Base-by-base conservation (phyloP, 306 rosid species). In the Senna tora region DNA sequence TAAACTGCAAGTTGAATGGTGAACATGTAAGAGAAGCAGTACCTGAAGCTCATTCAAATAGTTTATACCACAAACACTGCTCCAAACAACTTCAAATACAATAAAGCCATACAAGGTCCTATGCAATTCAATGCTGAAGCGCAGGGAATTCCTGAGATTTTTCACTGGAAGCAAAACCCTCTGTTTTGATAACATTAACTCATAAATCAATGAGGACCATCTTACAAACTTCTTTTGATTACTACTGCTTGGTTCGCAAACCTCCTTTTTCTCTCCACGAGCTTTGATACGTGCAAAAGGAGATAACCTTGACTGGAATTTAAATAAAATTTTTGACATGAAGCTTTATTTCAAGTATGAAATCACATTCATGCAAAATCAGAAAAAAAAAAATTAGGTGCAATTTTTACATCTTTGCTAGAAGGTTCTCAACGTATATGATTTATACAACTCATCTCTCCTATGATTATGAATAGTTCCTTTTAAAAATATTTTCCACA, bases 41-140 rank as follows among this genome's bases (percentile, higher is more conserved):
- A 89, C 98, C 96, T 91, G 98, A 84, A 94, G 96, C 80, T 91
- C 96, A 74, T 87, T 94, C 46, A 86, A 79, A 90, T 94, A 94
- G 82, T 80, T 91, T 58, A 94, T 89, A 69, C 98, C 98, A 47
- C 96, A 86, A 46, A 91, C 97, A 81, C 65, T 39, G 66, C 61
- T 71, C 98, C 98, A 94, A 30, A 84, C 79, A 73, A 89, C 91
- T 82, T 89, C 97, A 73, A 94, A 94, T 21, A 94, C 88, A 58
- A 94, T 94, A 82, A 89, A 91, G 30, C 98, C 98, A 59, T 78
- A 84, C 69, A 94, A 79, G 66, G 90, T 94, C 79, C 96, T 79
- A 51, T 77, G 96, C 84, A 94, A 72, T 83, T 94, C 92, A 65
- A 77, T 83, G 79, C 90, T 80, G 28, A 82, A 74, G 45, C 79